Conservation (phyloP, 2,329 filamentous ascomycete species). For the Aspergillus brunneoviolaceus region DNA sequence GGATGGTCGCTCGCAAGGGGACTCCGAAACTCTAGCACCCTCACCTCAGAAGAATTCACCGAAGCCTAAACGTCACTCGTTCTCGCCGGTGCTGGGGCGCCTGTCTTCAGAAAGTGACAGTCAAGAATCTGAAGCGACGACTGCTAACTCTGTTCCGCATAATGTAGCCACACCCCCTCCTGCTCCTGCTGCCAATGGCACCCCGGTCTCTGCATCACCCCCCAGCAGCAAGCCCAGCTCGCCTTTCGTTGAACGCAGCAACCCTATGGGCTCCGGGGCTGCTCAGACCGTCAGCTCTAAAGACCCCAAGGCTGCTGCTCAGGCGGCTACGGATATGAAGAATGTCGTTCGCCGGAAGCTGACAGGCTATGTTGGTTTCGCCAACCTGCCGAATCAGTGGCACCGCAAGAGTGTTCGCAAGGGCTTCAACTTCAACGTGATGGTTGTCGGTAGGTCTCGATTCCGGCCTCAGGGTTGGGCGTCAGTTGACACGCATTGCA, state of each 20-base stretch:
- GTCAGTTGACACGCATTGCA: slow-evolving; percentile 39
- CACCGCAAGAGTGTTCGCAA: slow-evolving; percentile 99
- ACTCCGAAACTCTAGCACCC: slow-evolving; percentile 8
- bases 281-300: slow-evolving; percentile 63
- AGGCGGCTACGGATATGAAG: slow-evolving; percentile 67
- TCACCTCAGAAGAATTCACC: slow-evolving; percentile 6
- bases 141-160: slow-evolving; percentile 26
- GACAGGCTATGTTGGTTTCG: slow-evolving; percentile 97
- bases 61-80: slow-evolving; percentile 19
- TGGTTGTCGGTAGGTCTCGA: slow-evolving; percentile 88
- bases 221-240: slow-evolving; percentile 53
- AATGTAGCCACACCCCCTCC: slow-evolving; percentile 35
- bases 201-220: slow-evolving; percentile 37
- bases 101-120: slow-evolving; percentile 15
- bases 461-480: background rate
- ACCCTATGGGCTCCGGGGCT: slow-evolving; percentile 54
- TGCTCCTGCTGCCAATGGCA: slow-evolving; percentile 30
- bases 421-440: slow-evolving; percentile 99
- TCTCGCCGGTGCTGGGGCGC: slow-evolving; percentile 11
- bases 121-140: slow-evolving; percentile 12
- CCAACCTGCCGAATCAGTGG: slow-evolving; percentile 99
- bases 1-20: slow-evolving; percentile 16
- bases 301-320: slow-evolving; percentile 59
- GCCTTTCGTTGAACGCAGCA: slow-evolving; percentile 59
- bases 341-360: slow-evolving; percentile 98